Evolutionary conservation across 352 stramenopile species (phyloP).

Genomic region (Globisporangium mamillatum): DNA sequence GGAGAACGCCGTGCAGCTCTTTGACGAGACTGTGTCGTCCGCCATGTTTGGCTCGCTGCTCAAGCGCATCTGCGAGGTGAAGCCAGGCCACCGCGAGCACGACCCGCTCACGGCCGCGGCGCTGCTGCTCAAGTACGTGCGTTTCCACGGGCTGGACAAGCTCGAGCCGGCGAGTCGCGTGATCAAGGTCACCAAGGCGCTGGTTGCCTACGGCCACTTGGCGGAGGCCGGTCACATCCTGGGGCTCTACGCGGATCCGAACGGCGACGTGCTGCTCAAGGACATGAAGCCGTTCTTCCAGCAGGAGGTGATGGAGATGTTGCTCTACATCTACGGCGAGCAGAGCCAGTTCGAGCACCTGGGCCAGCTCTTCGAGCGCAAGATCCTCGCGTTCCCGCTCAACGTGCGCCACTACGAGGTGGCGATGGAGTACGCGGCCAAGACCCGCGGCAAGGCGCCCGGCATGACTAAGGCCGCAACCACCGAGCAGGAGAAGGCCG

Average conservation of each 20-base stretch:
- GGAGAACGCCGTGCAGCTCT: constrained; percentile 48
- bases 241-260: constrained; percentile 35
- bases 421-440: constrained; percentile 59
- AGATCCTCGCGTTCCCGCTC: constrained; percentile 47
- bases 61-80: constrained; percentile 32
- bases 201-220: constrained; percentile 42
- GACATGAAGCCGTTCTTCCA: constrained; percentile 60
- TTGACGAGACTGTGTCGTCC: constrained; percentile 32
- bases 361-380: constrained; percentile 43
- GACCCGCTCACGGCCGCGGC: constrained; percentile 39
- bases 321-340: constrained; percentile 70
- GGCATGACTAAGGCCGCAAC: constrained; percentile 17
- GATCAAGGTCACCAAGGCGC: constrained; percentile 43
- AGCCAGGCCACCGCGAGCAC: constrained; percentile 15
- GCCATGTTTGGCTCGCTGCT: constrained; percentile 37
- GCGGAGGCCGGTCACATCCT: constrained; percentile 52
- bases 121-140: constrained; percentile 59
- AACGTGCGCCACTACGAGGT: constrained; percentile 58
- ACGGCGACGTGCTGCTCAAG: constrained; percentile 41
- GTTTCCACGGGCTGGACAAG: constrained; percentile 37
- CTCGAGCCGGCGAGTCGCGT: constrained; percentile 37
- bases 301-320: constrained; percentile 64
- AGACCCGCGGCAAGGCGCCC: background rate
- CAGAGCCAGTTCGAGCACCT: constrained; percentile 41
- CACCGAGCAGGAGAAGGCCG: constrained; percentile 22